Evolutionary conservation across 2,329 filamentous ascomycete genomes (phyloP).

Genomic region (Leptographium lundbergii): DNA sequence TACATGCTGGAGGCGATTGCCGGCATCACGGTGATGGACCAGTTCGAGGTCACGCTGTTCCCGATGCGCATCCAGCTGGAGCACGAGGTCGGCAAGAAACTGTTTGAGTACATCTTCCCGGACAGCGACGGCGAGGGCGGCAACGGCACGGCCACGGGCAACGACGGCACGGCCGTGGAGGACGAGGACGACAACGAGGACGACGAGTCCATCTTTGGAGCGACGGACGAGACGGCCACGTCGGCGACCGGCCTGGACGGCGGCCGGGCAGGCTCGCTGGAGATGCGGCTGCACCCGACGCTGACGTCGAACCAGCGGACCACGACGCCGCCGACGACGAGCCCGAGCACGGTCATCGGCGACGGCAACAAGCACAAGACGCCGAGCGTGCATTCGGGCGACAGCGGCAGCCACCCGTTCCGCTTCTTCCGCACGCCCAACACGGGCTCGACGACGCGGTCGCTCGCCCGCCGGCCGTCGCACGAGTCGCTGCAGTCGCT

Average conservation of each 20-base stretch:
- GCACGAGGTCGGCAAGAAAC: slow-evolving; percentile 76
- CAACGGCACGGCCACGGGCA: slow-evolving; percentile 18
- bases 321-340: neutral
- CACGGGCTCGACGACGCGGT: slow-evolving; percentile 25
- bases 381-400: slow-evolving; percentile 34
- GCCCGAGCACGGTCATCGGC: neutral
- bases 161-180: neutral
- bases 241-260: slow-evolving; percentile 19
- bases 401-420: slow-evolving; percentile 31
- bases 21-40: slow-evolving; percentile 91
- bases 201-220: slow-evolving; percentile 22
- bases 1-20: slow-evolving; percentile 97
- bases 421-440: slow-evolving; percentile 35
- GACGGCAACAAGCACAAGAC: slow-evolving; percentile 25
- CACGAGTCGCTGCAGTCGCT: slow-evolving; percentile 37
- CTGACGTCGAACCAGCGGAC: slow-evolving; percentile 43
- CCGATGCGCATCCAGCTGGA: slow-evolving; percentile 91
- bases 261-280: slow-evolving; percentile 57
- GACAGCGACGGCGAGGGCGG: slow-evolving; percentile 42
- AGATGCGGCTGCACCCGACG: slow-evolving; percentile 73
- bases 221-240: neutral
- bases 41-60: slow-evolving; percentile 89
- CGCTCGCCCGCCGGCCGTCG: slow-evolving; percentile 38
- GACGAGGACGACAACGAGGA: slow-evolving; percentile 31
- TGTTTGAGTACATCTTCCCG: slow-evolving; percentile 97